Percentiles rank a stretch among this genome's conserved stretches.
These are phyloP conservation scores for Lentinula boryana DNA, from an alignment of 768 basidiomycete species.

Conservation along the genomic window DNA sequence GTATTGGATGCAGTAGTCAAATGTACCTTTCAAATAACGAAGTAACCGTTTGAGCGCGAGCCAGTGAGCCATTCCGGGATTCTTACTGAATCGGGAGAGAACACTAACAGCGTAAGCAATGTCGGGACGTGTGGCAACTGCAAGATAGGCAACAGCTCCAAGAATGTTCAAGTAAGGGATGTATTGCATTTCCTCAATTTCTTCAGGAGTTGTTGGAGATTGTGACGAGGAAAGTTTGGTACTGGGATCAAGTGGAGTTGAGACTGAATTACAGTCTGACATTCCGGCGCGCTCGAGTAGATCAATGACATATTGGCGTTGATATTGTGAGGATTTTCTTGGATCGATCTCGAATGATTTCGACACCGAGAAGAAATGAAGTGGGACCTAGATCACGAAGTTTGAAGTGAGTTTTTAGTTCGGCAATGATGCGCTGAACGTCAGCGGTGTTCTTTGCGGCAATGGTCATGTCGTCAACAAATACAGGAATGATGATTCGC, in stretches of 20 bases:
- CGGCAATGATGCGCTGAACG: constrained; percentile 12
- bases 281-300: constrained; percentile 18
- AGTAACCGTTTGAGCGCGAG: constrained; percentile 22
- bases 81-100: constrained; percentile 13
- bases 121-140: constrained; percentile 15
- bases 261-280: constrained; percentile 16
- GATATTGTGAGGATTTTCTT: constrained; percentile 21
- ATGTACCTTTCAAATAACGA: constrained; percentile 6
- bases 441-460: constrained; percentile 5
- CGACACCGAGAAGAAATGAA: constrained; percentile 23
- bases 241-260: constrained; percentile 18
- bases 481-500: constrained; percentile 17
- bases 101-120: constrained; percentile 14
- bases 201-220: constrained; percentile 1
- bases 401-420: constrained; percentile 8
- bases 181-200: constrained; percentile 6
- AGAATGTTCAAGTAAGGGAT: constrained; percentile 14
- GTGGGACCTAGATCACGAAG: constrained; percentile 14
- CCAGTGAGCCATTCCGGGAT: constrained; percentile 19
- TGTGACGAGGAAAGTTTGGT: not conserved
- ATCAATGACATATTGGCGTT: constrained; percentile 24
- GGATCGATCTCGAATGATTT: constrained; percentile 18
- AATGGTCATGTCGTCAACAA: constrained; percentile 22
- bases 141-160: constrained; percentile 15
- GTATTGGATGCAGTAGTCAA: constrained; percentile 16